phyloP scores from a whole-genome alignment of 2,329 filamentous ascomycete species.

The Chaetomiaceae sp. region DNA sequence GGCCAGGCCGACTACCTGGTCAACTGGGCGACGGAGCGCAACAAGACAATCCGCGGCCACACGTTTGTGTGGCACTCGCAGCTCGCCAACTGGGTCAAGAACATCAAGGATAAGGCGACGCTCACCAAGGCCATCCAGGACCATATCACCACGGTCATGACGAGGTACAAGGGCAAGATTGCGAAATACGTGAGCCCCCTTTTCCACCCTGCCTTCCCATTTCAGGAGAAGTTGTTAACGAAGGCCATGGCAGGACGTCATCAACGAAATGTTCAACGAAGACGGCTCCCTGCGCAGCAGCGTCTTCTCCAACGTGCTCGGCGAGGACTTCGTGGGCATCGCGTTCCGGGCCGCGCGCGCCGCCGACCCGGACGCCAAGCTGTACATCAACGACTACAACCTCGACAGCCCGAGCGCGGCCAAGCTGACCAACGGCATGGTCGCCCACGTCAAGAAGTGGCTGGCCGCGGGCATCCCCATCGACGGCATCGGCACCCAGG shows the following conservation, averaged over 20 bases:
- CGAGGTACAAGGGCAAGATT: slow-evolving; percentile 60
- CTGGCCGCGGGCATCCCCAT: slow-evolving; percentile 57
- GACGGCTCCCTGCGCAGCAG: slow-evolving; percentile 54
- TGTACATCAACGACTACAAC: slow-evolving; percentile 76
- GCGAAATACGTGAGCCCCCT: slow-evolving; percentile 45
- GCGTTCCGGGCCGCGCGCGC: slow-evolving; percentile 64
- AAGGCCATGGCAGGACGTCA: slow-evolving; percentile 47
- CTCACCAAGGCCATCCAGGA: slow-evolving; percentile 54
- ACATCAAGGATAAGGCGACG: slow-evolving; percentile 46
- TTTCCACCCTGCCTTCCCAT: slow-evolving; percentile 7
- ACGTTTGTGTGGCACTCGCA: slow-evolving; percentile 63
- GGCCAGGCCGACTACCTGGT: slow-evolving; percentile 55
- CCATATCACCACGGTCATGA: slow-evolving; percentile 56
- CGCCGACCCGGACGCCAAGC: slow-evolving; percentile 62
- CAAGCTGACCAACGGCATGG: slow-evolving; percentile 54
- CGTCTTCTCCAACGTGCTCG: slow-evolving; percentile 64
- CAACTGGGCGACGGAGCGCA: slow-evolving; percentile 52
- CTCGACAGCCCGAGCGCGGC: slow-evolving; percentile 55
- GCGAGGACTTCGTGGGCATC: slow-evolving; percentile 65
- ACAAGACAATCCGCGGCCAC: slow-evolving; percentile 59
- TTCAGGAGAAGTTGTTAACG: background rate
- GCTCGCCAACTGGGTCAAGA: slow-evolving; percentile 55
- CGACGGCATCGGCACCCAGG: slow-evolving; percentile 60
- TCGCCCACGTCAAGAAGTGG: slow-evolving; percentile 60
- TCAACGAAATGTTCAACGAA: slow-evolving; percentile 62